Percentiles rank a stretch among this genome's conserved stretches.
Conservation (phyloP, 805 yeast species). For the Saitoella complicata region DNA sequence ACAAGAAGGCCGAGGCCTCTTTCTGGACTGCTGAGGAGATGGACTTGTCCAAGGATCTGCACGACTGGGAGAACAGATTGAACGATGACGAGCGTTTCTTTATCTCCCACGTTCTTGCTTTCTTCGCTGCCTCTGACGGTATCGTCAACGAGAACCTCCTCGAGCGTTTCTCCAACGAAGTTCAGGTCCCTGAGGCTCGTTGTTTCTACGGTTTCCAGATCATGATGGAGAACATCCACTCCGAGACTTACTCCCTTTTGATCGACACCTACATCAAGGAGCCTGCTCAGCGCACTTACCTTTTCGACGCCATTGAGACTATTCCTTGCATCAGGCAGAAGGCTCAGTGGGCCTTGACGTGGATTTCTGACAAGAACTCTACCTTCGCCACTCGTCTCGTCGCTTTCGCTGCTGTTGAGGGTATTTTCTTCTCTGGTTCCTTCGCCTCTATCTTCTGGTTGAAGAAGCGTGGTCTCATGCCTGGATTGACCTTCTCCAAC, state of each 20-base stretch:
- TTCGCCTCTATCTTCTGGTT: conserved; percentile 98
- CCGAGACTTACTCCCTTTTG: conserved; percentile 89
- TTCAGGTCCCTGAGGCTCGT: conserved; percentile 93
- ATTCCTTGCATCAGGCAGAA: conserved; percentile 93
- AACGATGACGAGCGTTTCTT: conserved; percentile 86
- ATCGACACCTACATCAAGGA: conserved; percentile 93
- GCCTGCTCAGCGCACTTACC: conserved; percentile 76
- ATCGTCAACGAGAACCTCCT: conserved; percentile 95
- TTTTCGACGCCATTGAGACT: conserved; percentile 90
- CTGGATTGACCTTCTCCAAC: conserved; percentile 94
- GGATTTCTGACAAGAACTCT: conserved; percentile 82
- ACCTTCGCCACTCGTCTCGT: conserved; percentile 89
- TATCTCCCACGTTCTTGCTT: conserved; percentile 83
- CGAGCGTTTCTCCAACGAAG: conserved; percentile 94
- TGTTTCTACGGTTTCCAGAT: conserved; percentile 98
- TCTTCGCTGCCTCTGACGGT: conserved; percentile 98
- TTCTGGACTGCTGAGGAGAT: conserved; percentile 99
- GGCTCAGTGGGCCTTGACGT: conserved; percentile 97
- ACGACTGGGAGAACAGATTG: conserved; percentile 83
- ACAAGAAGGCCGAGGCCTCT: conserved; percentile 97
- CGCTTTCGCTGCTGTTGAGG: conserved; percentile 98
- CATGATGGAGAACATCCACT: conserved; percentile 98
- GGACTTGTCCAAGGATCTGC: conserved; percentile 77
- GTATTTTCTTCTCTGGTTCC: conserved; percentile 95
- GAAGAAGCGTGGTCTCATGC: conserved; percentile 98